Base-by-base conservation (phyloP, 225 moss, liverwort and hornwort genomes). In the Lunularia cruciata region DNA sequence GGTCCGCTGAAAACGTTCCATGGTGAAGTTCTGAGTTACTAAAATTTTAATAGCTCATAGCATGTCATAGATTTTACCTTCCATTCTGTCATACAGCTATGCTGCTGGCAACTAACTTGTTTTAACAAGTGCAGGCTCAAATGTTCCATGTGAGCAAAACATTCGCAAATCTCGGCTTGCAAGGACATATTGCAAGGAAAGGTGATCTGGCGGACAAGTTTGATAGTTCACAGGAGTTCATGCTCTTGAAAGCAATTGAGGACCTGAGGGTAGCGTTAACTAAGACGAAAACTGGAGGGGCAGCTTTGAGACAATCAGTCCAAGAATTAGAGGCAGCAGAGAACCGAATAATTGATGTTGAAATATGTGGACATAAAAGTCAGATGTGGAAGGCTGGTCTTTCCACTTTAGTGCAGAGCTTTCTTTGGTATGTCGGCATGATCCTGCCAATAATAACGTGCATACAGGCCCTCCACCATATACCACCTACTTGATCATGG, bases 401-500 rank as follows among this genome's bases (percentile, higher is more conserved):
- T 5, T 40, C 19, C 40, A 60, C 38, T 16, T 35, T 60, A 11
- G 2, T 60, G 12, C 38, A 60, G 38, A 38, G 25, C 3, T 38
- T 39, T 12, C 25, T 60, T 25, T 60, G 60, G 60, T 60, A 60
- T 39, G 5, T 60, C 60, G 4, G 31, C 23, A 38, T 60, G 60
- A 38, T 60, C 33, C 60, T 10, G 60, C 60, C 60, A 25, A 20
- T 60, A 8, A 25, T 38, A 37, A 60, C 38, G 23, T 60, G 39
- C 38, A 60, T 39, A 6, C 20, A 11, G 23, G 2, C 2, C 40
- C 60, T 39, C 14, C 38, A 19, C 5, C 40, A 20, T 60, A 12
- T 39, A 60, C 60, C 60, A 37, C 60, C 60, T 39, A 60, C 60
- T 39, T 60, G 22, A 60, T 57, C 7, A n/a, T n/a, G n/a, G n/a